Evolutionary conservation across 2,329 filamentous ascomycete genomes (phyloP).

Genomic region (Aspergillus thermomutatus): DNA sequence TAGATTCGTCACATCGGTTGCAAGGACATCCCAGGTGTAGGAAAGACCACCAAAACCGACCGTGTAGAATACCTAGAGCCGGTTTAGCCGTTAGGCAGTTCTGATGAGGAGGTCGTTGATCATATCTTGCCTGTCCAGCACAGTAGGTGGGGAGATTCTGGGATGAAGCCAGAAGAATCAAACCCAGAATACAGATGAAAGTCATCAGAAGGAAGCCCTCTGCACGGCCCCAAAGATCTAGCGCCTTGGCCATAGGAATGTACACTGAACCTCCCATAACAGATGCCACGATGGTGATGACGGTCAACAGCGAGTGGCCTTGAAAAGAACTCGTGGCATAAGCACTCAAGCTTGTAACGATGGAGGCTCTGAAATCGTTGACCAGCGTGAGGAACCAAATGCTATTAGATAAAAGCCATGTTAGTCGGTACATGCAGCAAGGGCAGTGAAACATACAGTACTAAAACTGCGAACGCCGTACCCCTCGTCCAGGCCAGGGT

Average conservation of each 20-base stretch:
- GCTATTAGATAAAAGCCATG: conserved; percentile 18
- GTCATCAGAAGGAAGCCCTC: conserved; percentile 55
- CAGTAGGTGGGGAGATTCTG: conserved; percentile 60
- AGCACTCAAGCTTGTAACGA: conserved; percentile 41
- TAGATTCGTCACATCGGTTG: conserved; percentile 58
- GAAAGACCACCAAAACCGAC: conserved; percentile 54
- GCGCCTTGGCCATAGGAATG: conserved; percentile 59
- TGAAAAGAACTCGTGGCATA: conserved; percentile 53
- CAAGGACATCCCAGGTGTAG: conserved; percentile 55
- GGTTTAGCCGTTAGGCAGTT: background rate
- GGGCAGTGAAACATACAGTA: conserved; percentile 30
- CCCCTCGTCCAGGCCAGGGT: conserved; percentile 44
- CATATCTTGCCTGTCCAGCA: conserved; percentile 47
- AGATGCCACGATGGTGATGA: conserved; percentile 54
- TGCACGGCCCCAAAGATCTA: conserved; percentile 62
- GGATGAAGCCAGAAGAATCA: conserved; percentile 62
- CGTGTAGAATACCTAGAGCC: conserved; percentile 53
- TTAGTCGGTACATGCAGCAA: background rate
- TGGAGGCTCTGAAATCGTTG: conserved; percentile 40
- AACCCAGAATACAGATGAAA: conserved; percentile 44
- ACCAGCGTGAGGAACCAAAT: conserved; percentile 45
- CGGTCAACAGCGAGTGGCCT: conserved; percentile 53
- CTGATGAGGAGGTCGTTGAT: background rate
- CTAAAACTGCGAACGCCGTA: conserved; percentile 37
- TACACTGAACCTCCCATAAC: conserved; percentile 57